phyloP scores from a whole-genome alignment of 192 early-diverging fungal species.

The Oehlia diaphana region DNA sequence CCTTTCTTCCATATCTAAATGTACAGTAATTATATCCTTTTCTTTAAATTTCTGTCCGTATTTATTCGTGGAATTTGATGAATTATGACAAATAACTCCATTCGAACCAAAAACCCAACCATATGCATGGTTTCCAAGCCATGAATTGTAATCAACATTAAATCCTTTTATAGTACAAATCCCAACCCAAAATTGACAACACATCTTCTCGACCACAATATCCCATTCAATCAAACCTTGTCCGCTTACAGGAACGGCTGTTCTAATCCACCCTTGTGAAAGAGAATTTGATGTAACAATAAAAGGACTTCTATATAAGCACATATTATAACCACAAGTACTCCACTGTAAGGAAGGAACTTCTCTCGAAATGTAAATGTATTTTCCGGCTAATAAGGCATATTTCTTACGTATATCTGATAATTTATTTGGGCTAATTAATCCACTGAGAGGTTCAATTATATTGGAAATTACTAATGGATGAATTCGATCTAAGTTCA shows the following conservation, averaged over 20 bases:
- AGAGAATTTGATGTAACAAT: neutral
- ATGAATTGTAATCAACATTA: neutral
- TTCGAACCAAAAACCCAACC: neutral
- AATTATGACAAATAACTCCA: neutral
- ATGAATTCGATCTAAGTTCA: neutral
- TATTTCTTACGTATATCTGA: neutral
- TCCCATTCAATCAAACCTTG: conserved; percentile 1
- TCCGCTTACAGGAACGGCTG: neutral
- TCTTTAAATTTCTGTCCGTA: neutral
- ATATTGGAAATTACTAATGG: neutral
- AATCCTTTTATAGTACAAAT: neutral
- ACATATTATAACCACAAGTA: neutral
- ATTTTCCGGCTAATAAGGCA: neutral
- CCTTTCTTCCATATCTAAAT: conserved; percentile 18
- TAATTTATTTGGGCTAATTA: neutral
- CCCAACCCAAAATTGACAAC: conserved; percentile 2
- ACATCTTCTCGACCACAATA: conserved; percentile 5
- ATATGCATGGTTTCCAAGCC: neutral
- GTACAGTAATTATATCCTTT: conserved; percentile 8
- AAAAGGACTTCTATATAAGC: neutral
- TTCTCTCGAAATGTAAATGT: neutral
- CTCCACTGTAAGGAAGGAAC: neutral
- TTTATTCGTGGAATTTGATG: neutral
- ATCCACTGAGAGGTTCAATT: neutral
- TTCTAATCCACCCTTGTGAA: neutral